Evolutionary conservation across 83 land plant species (phyloP).

Genomic region (Picea mariana): DNA sequence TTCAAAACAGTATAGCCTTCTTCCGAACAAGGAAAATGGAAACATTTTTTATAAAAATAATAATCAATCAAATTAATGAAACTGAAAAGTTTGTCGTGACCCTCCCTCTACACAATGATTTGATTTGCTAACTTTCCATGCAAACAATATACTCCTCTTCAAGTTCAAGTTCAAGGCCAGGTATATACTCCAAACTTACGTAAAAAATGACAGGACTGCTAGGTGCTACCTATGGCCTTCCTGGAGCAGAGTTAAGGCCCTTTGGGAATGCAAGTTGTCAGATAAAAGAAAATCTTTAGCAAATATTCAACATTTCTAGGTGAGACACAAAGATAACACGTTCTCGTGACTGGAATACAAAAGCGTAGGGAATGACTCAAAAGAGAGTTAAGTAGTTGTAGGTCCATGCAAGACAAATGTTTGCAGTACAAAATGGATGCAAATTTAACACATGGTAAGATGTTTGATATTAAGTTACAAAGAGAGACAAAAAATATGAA

Average conservation of each 20-base stretch:
- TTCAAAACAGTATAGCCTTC: no score
- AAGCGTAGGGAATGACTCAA: background rate
- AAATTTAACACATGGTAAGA: background rate
- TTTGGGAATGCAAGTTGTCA: slow-evolving; percentile 92
- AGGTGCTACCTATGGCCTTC: slow-evolving; percentile 93
- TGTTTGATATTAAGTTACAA: background rate
- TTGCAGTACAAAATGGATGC: background rate
- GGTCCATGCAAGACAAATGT: background rate
- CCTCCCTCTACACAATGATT: no score
- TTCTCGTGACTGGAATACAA: no score
- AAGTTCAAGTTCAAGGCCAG: slow-evolving; percentile 79
- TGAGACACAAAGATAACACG: background rate
- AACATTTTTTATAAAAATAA: no score
- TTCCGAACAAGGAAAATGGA: no score
- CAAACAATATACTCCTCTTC: slow-evolving; percentile 38
- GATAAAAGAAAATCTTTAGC: background rate
- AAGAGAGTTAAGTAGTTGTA: background rate
- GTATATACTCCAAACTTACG: slow-evolving; percentile 86
- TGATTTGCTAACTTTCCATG: no score
- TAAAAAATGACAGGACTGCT: slow-evolving; percentile 94
- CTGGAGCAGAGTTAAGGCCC: slow-evolving; percentile 91
- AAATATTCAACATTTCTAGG: background rate
- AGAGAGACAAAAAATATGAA: no score
- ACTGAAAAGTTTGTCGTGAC: no score
- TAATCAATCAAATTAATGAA: no score